Conservation (phyloP, 768 basidiomycete species). For the Naganishia kalamii region DNA sequence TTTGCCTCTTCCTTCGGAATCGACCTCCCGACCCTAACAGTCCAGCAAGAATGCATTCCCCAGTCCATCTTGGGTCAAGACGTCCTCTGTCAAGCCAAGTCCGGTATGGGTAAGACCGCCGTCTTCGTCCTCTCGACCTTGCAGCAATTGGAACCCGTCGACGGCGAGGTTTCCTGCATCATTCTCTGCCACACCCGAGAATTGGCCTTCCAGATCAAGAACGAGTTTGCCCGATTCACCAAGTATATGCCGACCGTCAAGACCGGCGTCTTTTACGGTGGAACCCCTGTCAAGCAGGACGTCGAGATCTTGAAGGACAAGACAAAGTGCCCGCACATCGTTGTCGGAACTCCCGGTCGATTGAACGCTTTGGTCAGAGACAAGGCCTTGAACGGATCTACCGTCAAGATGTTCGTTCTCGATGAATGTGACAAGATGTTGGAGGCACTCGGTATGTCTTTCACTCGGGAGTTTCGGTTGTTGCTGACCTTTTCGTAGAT, state of each 20-base stretch:
- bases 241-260: conserved; percentile 99
- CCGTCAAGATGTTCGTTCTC: conserved; percentile 98
- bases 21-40: conserved; percentile 49
- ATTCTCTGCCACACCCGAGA: conserved; percentile 99
- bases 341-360: conserved; percentile 96
- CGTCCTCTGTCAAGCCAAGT: conserved; percentile 98
- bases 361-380: conserved; percentile 91
- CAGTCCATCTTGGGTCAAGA: conserved; percentile 99
- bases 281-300: conserved; percentile 89
- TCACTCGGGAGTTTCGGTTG: background rate
- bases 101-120: conserved; percentile 87
- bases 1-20: background rate
- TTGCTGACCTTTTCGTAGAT: conserved; percentile 57
- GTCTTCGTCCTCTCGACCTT: conserved; percentile 97
- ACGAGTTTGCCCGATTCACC: conserved; percentile 97
- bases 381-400: conserved; percentile 80
- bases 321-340: conserved; percentile 94
- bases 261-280: conserved; percentile 95
- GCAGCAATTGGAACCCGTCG: conserved; percentile 95
- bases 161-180: conserved; percentile 94
- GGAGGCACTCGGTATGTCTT: conserved; percentile 98
- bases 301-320: conserved; percentile 90
- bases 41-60: conserved; percentile 99
- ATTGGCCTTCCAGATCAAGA: conserved; percentile 99
- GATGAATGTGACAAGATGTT: conserved; percentile 99